Percentiles rank a stretch among this genome's conserved stretches.
These are phyloP conservation scores for Starmerella khaoyaiensis DNA, from an alignment of 805 yeast species.

Conservation along the genomic window DNA sequence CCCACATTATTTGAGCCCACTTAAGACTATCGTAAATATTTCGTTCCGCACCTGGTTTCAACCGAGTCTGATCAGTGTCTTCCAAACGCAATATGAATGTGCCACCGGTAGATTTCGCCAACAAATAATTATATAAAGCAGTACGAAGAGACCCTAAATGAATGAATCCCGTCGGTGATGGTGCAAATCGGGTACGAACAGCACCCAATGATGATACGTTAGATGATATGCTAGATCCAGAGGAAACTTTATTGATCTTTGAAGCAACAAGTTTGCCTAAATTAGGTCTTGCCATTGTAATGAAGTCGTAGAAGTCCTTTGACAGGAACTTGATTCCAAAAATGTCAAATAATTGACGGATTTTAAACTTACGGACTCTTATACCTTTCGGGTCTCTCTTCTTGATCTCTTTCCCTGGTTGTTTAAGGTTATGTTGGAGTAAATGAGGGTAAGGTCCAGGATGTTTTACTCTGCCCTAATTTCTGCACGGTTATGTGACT, in stretches of 20 bases:
- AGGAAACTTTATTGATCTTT: conserved; percentile 4
- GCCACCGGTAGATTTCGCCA: conserved; percentile 72
- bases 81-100: conserved; percentile 71
- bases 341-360: too few relatives aligned
- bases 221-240: not conserved
- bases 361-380: too few relatives aligned
- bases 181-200: conserved; percentile 87
- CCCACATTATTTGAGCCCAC: conserved; percentile 66
- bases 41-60: conserved; percentile 71
- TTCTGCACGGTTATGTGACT: too few relatives aligned
- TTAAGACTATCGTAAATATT: conserved; percentile 59
- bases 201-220: conserved; percentile 32
- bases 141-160: conserved; percentile 91
- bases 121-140: conserved; percentile 74
- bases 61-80: conserved; percentile 78
- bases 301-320: too few relatives aligned
- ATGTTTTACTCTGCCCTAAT: not conserved
- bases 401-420: not conserved
- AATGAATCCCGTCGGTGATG: conserved; percentile 93
- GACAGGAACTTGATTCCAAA: too few relatives aligned
- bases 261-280: conserved; percentile 18
- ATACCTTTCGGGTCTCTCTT: not conserved
- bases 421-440: not conserved
- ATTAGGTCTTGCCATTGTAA: conserved; percentile 16
- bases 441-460: not conserved